These are phyloP conservation scores for Endoconidiophora polonica DNA, from an alignment of 2,329 filamentous ascomycete species.

Conservation along the genomic window DNA sequence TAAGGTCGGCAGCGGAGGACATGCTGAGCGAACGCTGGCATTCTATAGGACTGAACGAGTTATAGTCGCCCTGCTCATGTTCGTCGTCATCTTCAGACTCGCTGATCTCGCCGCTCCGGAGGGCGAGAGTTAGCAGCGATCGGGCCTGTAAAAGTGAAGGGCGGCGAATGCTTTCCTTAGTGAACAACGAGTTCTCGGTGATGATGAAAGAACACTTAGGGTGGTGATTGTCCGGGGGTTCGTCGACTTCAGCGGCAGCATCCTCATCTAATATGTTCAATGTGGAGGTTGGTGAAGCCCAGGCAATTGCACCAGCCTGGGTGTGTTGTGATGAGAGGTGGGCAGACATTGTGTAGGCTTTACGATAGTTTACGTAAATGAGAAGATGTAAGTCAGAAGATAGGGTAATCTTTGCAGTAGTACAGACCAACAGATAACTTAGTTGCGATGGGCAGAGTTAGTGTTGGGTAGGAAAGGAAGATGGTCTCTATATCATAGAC, in stretches of 20 bases:
- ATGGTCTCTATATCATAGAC: not conserved
- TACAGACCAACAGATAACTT: not conserved
- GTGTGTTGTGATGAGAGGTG: slow-evolving; percentile 7
- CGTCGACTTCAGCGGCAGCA: slow-evolving; percentile 13
- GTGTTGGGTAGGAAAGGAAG: not conserved
- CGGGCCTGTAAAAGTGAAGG: slow-evolving; percentile 9
- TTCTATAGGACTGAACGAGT: slow-evolving; percentile 39
- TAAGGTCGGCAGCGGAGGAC: slow-evolving; percentile 75
- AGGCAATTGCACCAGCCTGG: slow-evolving; percentile 4
- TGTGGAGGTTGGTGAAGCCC: slow-evolving; percentile 12
- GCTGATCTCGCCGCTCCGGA: slow-evolving; percentile 51
- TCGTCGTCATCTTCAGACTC: slow-evolving; percentile 29
- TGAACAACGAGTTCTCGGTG: slow-evolving; percentile 10
- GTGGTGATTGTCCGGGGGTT: slow-evolving; percentile 12
- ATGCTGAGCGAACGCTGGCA: slow-evolving; percentile 32
- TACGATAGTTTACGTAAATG: not conserved
- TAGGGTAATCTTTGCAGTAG: not conserved
- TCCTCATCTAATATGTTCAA: slow-evolving; percentile 13
- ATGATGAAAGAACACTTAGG: slow-evolving; percentile 2
- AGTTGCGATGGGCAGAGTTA: not conserved
- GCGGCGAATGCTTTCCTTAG: slow-evolving; percentile 17
- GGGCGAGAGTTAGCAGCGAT: slow-evolving; percentile 74
- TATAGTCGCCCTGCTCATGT: slow-evolving; percentile 38
- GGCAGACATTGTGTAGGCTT: slow-evolving; percentile 5
- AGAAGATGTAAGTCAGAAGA: not conserved